Percentiles rank a stretch among this genome's conserved stretches.
phyloP scores from a whole-genome alignment of 345 rosid species.

The Euclidium syriacum region DNA sequence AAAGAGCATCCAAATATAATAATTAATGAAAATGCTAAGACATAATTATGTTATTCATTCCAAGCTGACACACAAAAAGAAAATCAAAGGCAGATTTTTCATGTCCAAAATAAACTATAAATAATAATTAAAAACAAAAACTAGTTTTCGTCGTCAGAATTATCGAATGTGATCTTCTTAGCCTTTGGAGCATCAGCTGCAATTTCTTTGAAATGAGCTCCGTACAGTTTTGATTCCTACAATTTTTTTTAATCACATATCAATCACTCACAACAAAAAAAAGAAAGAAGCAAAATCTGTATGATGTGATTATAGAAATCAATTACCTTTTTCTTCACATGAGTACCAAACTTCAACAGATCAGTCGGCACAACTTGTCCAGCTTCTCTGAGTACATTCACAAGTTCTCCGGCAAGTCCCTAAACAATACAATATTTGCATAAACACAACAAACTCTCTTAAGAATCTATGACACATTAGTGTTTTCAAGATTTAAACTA shows the following conservation, averaged over 20 bases:
- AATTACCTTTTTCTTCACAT: slow-evolving; percentile 93
- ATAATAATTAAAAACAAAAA: neutral
- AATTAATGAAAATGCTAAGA: neutral
- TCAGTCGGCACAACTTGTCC: slow-evolving; percentile 78
- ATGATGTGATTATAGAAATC: neutral
- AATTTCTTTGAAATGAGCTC: slow-evolving; percentile 92
- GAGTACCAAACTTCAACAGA: slow-evolving; percentile 87
- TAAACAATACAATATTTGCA: slow-evolving; percentile 15
- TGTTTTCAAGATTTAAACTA: neutral
- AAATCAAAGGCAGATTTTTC: neutral
- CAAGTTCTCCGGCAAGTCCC: slow-evolving; percentile 95
- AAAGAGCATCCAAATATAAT: neutral
- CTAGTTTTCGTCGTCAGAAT: slow-evolving; percentile 76
- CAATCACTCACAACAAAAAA: neutral
- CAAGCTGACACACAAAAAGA: neutral
- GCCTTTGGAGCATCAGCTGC: slow-evolving; percentile 88
- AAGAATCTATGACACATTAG: neutral
- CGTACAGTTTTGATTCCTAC: slow-evolving; percentile 91
- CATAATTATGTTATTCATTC: slow-evolving; percentile 14
- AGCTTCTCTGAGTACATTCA: slow-evolving; percentile 89
- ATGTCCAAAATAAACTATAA: neutral
- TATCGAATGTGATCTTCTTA: slow-evolving; percentile 57
- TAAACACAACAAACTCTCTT: neutral
- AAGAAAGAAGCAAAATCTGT: neutral
- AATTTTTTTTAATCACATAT: slow-evolving; percentile 1